A percentile compares a stretch with the other conserved stretches of the same genome.
Evolutionary conservation across 2,329 filamentous ascomycete genomes (phyloP).

Genomic region (Microcera coccophila): DNA sequence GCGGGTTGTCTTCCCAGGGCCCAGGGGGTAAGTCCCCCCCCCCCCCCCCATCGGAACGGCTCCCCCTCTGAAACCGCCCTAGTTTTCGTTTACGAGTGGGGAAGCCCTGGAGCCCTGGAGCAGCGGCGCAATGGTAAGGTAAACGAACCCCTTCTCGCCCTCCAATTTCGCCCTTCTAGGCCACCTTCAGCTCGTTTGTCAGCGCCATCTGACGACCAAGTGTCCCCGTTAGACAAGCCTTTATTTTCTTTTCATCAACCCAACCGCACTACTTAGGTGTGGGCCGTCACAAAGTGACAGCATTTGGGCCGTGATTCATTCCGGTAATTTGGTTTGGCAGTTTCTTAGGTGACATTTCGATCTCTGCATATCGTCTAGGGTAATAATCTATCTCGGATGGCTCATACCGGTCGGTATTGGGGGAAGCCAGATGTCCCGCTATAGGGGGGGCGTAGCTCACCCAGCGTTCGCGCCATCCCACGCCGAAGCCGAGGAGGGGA

Average conservation of each 20-base stretch:
- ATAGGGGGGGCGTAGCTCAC: too few relatives aligned
- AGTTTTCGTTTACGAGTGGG: slow-evolving; percentile 11
- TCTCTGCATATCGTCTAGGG: neutral
- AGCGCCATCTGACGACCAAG: neutral
- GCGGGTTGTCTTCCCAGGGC: too few relatives aligned
- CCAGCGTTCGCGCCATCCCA: too few relatives aligned
- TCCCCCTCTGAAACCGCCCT: slow-evolving; percentile 25
- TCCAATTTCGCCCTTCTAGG: neutral
- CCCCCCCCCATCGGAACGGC: slow-evolving; percentile 10
- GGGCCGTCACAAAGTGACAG: slow-evolving; percentile 22
- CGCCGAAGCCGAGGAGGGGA: too few relatives aligned
- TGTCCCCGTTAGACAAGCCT: neutral
- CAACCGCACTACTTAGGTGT: slow-evolving; percentile 5
- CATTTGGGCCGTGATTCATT: slow-evolving; percentile 10
- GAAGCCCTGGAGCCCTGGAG: neutral
- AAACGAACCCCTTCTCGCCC: neutral
- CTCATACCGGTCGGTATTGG: neutral
- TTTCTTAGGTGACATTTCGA: slow-evolving; percentile 3
- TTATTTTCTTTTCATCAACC: neutral
- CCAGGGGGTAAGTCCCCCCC: too few relatives aligned
- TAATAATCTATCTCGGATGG: neutral
- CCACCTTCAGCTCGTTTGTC: neutral
- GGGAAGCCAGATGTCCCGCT: neutral
- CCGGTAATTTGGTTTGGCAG: slow-evolving; percentile 8
- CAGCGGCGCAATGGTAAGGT: neutral